A percentile compares a stretch with the other conserved stretches of the same genome.
Conservation (phyloP, 169 alveolate genomes). For the Babesia ovata region DNA sequence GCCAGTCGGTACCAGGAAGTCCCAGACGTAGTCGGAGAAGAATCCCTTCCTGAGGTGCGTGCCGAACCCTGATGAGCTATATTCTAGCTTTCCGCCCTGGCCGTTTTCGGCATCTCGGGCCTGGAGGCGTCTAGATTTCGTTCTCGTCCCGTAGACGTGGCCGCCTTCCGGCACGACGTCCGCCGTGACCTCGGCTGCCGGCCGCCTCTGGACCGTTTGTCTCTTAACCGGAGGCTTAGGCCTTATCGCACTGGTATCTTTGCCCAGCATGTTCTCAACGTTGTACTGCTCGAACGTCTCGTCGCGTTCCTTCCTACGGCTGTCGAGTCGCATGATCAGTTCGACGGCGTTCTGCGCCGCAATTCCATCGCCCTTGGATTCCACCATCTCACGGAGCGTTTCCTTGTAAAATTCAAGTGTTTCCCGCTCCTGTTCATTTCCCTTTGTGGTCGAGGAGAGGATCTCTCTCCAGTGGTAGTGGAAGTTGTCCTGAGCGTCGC, state of each 20-base stretch:
- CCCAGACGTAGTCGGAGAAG: conserved; percentile 72
- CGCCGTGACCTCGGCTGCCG: conserved; percentile 37
- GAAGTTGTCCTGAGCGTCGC: conserved; percentile 74
- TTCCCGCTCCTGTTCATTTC: conserved; percentile 33
- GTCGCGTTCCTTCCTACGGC: conserved; percentile 47
- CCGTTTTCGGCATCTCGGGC: conserved; percentile 27
- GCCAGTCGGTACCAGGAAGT: conserved; percentile 34
- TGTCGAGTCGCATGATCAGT: conserved; percentile 43
- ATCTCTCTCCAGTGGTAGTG: conserved; percentile 75
- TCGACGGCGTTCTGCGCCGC: conserved; percentile 57
- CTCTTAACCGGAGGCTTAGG: conserved; percentile 41
- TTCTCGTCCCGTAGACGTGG: conserved; percentile 65
- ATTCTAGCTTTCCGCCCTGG: conserved; percentile 33
- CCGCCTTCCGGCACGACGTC: conserved; percentile 33
- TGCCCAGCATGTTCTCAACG: conserved; percentile 47
- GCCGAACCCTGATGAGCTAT: conserved; percentile 54
- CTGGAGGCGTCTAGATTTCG: conserved; percentile 31
- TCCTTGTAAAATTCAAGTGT: conserved; percentile 30
- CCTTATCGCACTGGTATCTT: conserved; percentile 53
- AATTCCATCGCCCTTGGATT: conserved; percentile 55
- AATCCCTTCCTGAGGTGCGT: conserved; percentile 63
- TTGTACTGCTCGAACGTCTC: conserved; percentile 34
- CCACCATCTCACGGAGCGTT: conserved; percentile 37
- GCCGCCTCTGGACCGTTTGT: conserved; percentile 38
- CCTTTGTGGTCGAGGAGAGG: conserved; percentile 52